Base-by-base conservation (phyloP, 2,329 filamentous ascomycete genomes). In the Penicillium sp. region DNA sequence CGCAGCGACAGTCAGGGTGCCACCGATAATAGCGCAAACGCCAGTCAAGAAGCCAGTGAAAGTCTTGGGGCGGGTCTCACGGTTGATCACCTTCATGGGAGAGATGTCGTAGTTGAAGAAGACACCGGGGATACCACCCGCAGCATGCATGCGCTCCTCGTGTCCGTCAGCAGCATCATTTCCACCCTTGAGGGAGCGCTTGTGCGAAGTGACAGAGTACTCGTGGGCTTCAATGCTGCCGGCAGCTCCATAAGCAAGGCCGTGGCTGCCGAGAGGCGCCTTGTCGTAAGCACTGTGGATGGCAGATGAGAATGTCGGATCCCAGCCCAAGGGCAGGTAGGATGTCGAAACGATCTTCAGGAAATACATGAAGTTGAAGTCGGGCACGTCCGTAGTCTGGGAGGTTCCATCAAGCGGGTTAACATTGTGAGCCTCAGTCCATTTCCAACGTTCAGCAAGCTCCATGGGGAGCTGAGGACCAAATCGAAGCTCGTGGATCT, bases 71-170 rank as follows among this genome's bases (percentile, higher is more conserved):
- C 91, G 86, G 64, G 90, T 89, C 79, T 99, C 96, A 54, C 93
- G 89, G 80, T 99, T 99, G 77, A 99, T 90, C 59, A 99, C 93
- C 80, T 98, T 99, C 95, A 99, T 99, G 5, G 95, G 95, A 2
- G 93, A 98, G 74, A 99, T 99, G 69, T 99, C 95, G 68, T 99
- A 99, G 64, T 92, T 96, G 80, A 99, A 98, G 81, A 99, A 99
- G 14, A 99, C 93, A 44, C 95, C 95, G 0, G 95, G 95, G 68
- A 99, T 98, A 63, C 95, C 95, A 59, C 92, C 93, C 53, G 87
- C 81, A 3, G 93, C 91, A 75, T 99, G 95, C 63, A 96, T 79
- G 39, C 93, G 87, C 81, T 98, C 93, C 71, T 93, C 89, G 74
- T 99, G 95, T 16, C 93, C 93, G 69, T 96, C 92, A 10, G 89